Conservation (phyloP, 2,329 filamentous ascomycete species). For the Cercospora berteroae region DNA sequence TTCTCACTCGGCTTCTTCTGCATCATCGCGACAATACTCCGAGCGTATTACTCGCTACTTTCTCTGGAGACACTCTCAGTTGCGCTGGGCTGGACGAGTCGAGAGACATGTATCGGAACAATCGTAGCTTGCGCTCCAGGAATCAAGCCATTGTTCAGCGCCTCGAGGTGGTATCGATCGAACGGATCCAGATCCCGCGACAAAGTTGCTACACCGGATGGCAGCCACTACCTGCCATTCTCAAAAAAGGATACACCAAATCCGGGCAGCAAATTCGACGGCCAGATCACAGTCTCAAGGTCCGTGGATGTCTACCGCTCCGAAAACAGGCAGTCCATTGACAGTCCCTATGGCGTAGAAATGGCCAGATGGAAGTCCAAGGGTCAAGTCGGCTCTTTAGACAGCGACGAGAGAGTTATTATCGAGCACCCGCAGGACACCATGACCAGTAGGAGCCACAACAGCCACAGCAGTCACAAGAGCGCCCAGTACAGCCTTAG, state of each 20-base stretch:
- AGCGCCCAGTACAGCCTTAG: background rate
- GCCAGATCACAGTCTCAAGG: constrained; percentile 14
- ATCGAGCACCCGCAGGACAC: constrained; percentile 10
- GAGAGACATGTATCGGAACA: constrained; percentile 54
- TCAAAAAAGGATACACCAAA: constrained; percentile 11
- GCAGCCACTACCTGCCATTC: constrained; percentile 2
- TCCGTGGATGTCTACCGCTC: constrained; percentile 18
- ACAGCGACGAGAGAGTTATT: constrained; percentile 20
- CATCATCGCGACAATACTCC: constrained; percentile 47
- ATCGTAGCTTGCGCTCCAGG: constrained; percentile 55
- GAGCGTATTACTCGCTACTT: constrained; percentile 50
- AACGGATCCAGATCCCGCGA: constrained; percentile 14
- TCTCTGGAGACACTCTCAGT: constrained; percentile 40
- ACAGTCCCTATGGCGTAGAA: constrained; percentile 13
- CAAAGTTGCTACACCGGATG: constrained; percentile 5
- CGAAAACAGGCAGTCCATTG: background rate
- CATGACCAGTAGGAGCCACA: constrained; percentile 12
- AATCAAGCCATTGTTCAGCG: constrained; percentile 53
- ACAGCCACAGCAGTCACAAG: constrained; percentile 2
- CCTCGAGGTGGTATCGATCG: constrained; percentile 12
- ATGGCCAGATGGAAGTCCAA: constrained; percentile 16
- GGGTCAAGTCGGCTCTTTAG: constrained; percentile 10
- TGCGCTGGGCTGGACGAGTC: constrained; percentile 52
- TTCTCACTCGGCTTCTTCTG: constrained; percentile 54
- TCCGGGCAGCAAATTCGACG: constrained; percentile 7